Percentiles rank a stretch among this genome's conserved stretches.
Evolutionary conservation across 306 rosid genomes (phyloP).

Genomic region (Medicago truncatula): MtrunA17r5.0-ANR NC_053044.1:44080501-44081000

Average conservation of each 20-base stretch:
- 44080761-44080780: neutral
- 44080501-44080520: neutral
- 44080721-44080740: neutral
- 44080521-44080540: neutral
- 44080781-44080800: neutral
- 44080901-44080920: conserved; percentile 1
- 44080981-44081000: conserved; percentile 20
- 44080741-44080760: conserved; percentile 1
- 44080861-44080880: conserved; percentile 13
- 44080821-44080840: neutral
- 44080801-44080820: neutral
- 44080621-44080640: neutral
- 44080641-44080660: too few species aligned
- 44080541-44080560: conserved; percentile 18
- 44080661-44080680: too few species aligned
- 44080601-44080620: neutral
- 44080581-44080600: conserved; percentile 1
- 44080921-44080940: conserved; percentile 14
- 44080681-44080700: too few species aligned
- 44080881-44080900: neutral
- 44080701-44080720: neutral
- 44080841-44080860: conserved; percentile 22
- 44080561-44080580: conserved; percentile 5
- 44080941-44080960: conserved; percentile 27
- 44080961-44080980: conserved; percentile 29